phyloP scores from a whole-genome alignment of 1,139 yeast species.

The Diutina rugosa region DNA sequence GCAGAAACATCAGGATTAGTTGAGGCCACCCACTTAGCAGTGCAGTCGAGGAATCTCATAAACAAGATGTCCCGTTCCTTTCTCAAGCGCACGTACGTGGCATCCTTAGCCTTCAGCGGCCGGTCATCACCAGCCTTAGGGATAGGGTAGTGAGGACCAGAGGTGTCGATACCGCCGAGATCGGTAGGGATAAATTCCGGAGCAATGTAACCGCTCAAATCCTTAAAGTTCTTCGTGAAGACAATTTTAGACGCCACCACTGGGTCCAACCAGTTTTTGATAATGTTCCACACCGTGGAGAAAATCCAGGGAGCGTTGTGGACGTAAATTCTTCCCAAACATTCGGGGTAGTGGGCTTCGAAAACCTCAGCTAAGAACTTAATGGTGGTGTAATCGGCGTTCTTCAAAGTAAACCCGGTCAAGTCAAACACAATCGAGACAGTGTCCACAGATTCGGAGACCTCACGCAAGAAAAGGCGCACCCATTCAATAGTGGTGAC shows the following conservation, averaged over 20 bases:
- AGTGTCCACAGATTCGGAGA: conserved; percentile 40
- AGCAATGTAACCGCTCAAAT: conserved; percentile 44
- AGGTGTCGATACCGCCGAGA: conserved; percentile 55
- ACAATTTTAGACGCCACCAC: conserved; percentile 72
- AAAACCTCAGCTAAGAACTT: conserved; percentile 66
- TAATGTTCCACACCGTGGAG: conserved; percentile 73
- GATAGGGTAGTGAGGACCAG: conserved; percentile 37
- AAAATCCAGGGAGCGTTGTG: conserved; percentile 91
- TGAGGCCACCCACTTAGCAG: conserved; percentile 54
- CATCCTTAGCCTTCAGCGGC: conserved; percentile 17
- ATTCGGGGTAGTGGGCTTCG: conserved; percentile 85
- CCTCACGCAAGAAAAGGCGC: conserved; percentile 38
- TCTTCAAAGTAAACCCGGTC: conserved; percentile 59
- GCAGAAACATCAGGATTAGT: conserved; percentile 29
- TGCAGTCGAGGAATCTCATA: conserved; percentile 38
- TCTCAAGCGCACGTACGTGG: conserved; percentile 13
- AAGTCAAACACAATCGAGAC: conserved; percentile 69
- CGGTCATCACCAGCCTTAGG: conserved; percentile 26
- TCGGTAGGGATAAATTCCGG: conserved; percentile 40
- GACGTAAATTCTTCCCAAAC: conserved; percentile 58
- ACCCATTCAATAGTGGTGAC: conserved; percentile 58
- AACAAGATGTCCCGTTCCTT: conserved; percentile 35
- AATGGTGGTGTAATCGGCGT: conserved; percentile 77
- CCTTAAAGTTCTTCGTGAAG: conserved; percentile 52
- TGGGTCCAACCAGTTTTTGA: conserved; percentile 82